A percentile compares a stretch with the other conserved stretches of the same genome.
These are phyloP conservation scores for Xylariales sp. DNA, from an alignment of 2,329 filamentous ascomycete genomes.

Conservation along the genomic window DNA sequence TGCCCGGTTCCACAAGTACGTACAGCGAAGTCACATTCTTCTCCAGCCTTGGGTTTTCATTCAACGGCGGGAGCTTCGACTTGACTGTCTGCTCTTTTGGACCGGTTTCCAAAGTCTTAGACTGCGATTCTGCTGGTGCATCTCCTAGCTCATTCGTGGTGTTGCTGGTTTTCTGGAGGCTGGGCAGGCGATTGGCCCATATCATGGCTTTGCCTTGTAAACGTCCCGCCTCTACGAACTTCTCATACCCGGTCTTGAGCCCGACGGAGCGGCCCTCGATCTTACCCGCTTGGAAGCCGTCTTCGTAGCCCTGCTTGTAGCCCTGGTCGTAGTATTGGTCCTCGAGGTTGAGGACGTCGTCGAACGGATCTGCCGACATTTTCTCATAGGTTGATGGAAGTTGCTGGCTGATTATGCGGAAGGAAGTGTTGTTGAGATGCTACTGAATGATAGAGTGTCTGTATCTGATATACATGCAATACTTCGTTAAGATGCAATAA, in stretches of 20 bases:
- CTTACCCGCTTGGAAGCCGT: slow-evolving; percentile 73
- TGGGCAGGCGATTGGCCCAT: slow-evolving; percentile 65
- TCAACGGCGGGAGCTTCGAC: slow-evolving; percentile 40
- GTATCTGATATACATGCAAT: not conserved
- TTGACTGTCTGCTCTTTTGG: too few relatives aligned
- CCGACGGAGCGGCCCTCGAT: slow-evolving; percentile 89
- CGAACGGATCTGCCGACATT: slow-evolving; percentile 42
- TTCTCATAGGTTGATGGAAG: not conserved
- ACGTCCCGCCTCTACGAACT: slow-evolving; percentile 75
- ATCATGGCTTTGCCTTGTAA: slow-evolving; percentile 74
- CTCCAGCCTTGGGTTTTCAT: slow-evolving; percentile 58
- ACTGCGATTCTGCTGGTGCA: not conserved
- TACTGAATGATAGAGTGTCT: not conserved
- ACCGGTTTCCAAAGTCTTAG: too few relatives aligned
- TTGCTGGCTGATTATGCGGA: not conserved
- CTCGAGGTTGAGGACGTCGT: slow-evolving; percentile 56
- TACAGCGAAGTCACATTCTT: slow-evolving; percentile 75
- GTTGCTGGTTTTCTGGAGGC: slow-evolving; percentile 4
- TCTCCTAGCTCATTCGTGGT: not conserved
- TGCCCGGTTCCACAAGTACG: slow-evolving; percentile 73
- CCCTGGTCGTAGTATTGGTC: slow-evolving; percentile 77
- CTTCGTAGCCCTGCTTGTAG: slow-evolving; percentile 66
- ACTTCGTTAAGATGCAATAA: not conserved
- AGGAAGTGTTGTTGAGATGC: too few relatives aligned
- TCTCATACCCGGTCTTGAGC: slow-evolving; percentile 88